Percentiles rank a stretch among this genome's conserved stretches.
These are phyloP conservation scores for Thuja plicata DNA, from an alignment of 83 land plant species.

Conservation along the genomic window DNA sequence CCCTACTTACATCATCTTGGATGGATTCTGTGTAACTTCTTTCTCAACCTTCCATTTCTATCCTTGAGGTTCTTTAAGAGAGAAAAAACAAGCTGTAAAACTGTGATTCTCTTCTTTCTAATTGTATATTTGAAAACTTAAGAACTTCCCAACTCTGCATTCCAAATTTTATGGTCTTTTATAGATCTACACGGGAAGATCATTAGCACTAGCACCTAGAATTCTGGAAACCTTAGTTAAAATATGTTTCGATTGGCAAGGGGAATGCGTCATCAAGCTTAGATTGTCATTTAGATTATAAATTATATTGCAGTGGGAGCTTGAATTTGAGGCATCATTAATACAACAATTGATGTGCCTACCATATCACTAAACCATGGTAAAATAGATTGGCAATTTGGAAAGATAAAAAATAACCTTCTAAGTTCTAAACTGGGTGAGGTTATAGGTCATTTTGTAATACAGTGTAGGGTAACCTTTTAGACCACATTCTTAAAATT, in stretches of 20 bases:
- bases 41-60: too few relatives aligned
- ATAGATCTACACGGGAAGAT: background rate
- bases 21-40: too few relatives aligned
- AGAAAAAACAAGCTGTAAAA: too few relatives aligned
- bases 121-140: background rate
- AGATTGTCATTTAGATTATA: too few relatives aligned
- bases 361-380: background rate
- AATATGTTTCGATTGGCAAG: background rate
- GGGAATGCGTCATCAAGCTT: background rate
- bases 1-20: too few relatives aligned
- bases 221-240: background rate
- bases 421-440: too few relatives aligned
- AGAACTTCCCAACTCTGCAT: background rate
- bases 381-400: background rate
- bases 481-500: too few relatives aligned
- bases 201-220: background rate
- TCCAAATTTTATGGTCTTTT: too few relatives aligned
- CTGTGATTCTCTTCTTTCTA: too few relatives aligned
- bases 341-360: background rate
- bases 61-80: too few relatives aligned
- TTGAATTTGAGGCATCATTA: background rate
- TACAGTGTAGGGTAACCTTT: background rate
- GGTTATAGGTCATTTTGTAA: too few relatives aligned
- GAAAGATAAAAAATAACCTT: background rate
- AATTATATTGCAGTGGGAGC: background rate